A percentile compares a stretch with the other conserved stretches of the same genome.
Conservation (phyloP, 306 rosid species). For the Trifolium fragiferum region DNA sequence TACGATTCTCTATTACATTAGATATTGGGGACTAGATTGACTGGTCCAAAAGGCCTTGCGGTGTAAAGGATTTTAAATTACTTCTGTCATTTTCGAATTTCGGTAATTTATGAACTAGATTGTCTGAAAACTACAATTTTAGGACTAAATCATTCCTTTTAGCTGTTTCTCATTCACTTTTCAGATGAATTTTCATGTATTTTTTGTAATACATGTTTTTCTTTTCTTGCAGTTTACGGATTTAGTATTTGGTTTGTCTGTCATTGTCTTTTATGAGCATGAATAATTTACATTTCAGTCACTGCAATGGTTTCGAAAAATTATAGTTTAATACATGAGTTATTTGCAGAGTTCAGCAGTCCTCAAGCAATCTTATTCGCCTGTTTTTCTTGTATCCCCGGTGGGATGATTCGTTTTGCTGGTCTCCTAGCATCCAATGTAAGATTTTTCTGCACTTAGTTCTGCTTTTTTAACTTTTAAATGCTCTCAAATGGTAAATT, state of each 20-base stretch:
- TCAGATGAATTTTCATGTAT: not conserved
- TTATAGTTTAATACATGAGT: not conserved
- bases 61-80: too few species aligned
- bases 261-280: not conserved
- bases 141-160: too few species aligned
- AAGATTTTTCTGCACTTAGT: slow-evolving; percentile 47
- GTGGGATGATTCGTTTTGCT: slow-evolving; percentile 71
- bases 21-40: not conserved
- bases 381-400: slow-evolving; percentile 53
- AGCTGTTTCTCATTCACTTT: not conserved
- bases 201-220: too few species aligned
- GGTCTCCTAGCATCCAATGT: slow-evolving; percentile 89
- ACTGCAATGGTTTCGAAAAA: not conserved
- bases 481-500: not conserved
- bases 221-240: not conserved
- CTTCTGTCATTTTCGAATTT: not conserved
- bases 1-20: too few species aligned
- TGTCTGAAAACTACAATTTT: not conserved
- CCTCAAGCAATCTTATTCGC: slow-evolving; percentile 83
- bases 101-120: not conserved
- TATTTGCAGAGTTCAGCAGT: slow-evolving; percentile 77
- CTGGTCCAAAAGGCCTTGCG: too few species aligned
- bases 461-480: slow-evolving; percentile 12
- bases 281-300: not conserved
- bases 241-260: not conserved